Percentiles rank a stretch among this genome's conserved stretches.
Evolutionary conservation across 768 basidiomycete genomes (phyloP).

Genomic region (Collybiopsis confluens): DNA sequence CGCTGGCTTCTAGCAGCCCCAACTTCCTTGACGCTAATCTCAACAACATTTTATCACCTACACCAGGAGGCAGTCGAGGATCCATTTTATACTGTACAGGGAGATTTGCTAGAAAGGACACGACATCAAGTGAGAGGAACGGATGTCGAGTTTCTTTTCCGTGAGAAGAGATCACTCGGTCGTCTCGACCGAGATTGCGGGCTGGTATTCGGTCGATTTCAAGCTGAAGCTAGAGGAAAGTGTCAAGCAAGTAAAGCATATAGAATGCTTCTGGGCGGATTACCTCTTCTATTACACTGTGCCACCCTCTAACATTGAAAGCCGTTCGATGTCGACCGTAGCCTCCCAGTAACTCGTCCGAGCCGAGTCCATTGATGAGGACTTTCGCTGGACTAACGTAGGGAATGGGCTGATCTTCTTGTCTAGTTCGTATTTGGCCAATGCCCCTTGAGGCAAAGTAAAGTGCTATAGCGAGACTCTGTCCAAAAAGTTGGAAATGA

Average conservation of each 20-base stretch:
- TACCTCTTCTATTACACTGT: conserved; percentile 78
- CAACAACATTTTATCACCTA: conserved; percentile 88
- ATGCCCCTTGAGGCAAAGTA: conserved; percentile 87
- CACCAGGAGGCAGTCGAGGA: conserved; percentile 63
- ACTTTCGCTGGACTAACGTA: conserved; percentile 80
- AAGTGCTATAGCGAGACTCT: conserved; percentile 90
- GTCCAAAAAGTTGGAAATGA: neutral
- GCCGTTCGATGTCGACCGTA: conserved; percentile 86
- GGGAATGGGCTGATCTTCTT: conserved; percentile 31
- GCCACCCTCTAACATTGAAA: conserved; percentile 66
- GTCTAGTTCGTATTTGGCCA: conserved; percentile 48
- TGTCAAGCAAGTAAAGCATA: neutral
- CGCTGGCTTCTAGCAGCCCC: conserved; percentile 73
- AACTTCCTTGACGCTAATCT: conserved; percentile 65
- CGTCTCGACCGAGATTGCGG: conserved; percentile 91
- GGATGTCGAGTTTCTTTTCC: conserved; percentile 93
- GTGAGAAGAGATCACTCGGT: conserved; percentile 86
- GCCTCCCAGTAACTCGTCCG: conserved; percentile 93
- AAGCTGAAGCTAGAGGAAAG: conserved; percentile 65
- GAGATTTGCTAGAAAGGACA: conserved; percentile 70
- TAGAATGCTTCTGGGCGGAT: neutral
- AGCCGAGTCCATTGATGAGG: conserved; percentile 85
- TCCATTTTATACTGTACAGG: conserved; percentile 85
- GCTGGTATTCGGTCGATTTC: conserved; percentile 84
- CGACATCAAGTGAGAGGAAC: conserved; percentile 77